Base-by-base conservation (phyloP, 2,329 filamentous ascomycete genomes). In the Exophiala xenobiotica region DNA sequence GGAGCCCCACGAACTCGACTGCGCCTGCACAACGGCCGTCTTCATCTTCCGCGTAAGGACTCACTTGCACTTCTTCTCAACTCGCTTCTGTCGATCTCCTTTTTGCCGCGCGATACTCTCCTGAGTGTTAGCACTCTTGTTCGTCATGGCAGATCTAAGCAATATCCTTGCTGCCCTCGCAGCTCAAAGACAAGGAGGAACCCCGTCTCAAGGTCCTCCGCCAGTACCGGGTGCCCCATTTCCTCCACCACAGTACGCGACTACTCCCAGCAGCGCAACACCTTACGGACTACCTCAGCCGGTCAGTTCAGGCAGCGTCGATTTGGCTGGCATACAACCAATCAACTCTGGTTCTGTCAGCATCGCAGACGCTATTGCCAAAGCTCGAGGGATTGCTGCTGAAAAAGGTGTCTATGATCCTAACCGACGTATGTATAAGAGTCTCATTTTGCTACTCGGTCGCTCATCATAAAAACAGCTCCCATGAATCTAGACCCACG, bases 331-430 rank as follows among this genome's bases (percentile, higher is more conserved):
- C 49, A 88, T 93, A 65, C 87, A 87, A 63, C 89, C 90, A 3
- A 80, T 86, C 49, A 89, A 80, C 66, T 88, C 87, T 23, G 90
- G 90, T 52, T 89, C 86, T 16, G 85, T 95, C 62, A 92, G 85
- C 69, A 85, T 95, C 58, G 81, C 86, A 52, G 89, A 95, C 68
- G 87, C 89, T 42, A 85, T 95, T 62, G 88, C 90, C 31, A 89
- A 90, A 67, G 90, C 89, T 40, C 87, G 88, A 67, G 87, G 85
- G 35, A 88, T 88, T 68, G 88, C 90, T 33, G 83, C 87, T 23
- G 86, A 92, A 67, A 88, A 89, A 65, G 88, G 88, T 54, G 75
- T 90, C 43, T 76, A 76, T 54, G 75, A 75, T 57, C 72, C 72
- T 37, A 68, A 54, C 35, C 65, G 64, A 62, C 58, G 66, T 65